Conservation (phyloP, 2,329 filamentous ascomycete genomes). For the Xylariaceae sp. region DNA sequence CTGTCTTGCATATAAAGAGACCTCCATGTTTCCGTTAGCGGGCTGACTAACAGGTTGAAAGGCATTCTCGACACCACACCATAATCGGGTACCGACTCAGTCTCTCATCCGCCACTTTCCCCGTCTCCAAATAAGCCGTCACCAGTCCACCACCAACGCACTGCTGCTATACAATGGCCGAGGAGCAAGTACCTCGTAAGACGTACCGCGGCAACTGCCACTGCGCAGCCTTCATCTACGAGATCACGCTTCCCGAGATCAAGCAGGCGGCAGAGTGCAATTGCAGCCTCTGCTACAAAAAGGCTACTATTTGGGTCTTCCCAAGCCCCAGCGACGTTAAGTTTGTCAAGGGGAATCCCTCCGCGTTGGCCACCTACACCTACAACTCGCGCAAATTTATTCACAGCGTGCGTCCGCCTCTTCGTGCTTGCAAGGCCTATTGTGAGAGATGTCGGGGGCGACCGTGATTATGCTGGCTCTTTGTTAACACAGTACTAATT, state of each 20-base stretch:
- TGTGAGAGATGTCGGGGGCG: not conserved
- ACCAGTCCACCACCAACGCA: not conserved
- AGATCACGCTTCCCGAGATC: conserved; percentile 52
- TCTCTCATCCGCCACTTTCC: not conserved
- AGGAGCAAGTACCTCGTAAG: conserved; percentile 25
- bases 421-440: not conserved
- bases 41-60: no score
- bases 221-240: conserved; percentile 52
- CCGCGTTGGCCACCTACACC: conserved; percentile 38
- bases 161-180: conserved; percentile 20
- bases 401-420: conserved; percentile 39
- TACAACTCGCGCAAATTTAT: conserved; percentile 33
- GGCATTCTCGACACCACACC: no score
- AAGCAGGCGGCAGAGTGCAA: conserved; percentile 55
- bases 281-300: conserved; percentile 61
- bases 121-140: not conserved
- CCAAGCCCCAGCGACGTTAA: conserved; percentile 34
- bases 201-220: conserved; percentile 57
- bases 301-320: conserved; percentile 40
- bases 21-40: no score
- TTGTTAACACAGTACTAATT: not conserved
- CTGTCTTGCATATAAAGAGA: no score
- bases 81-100: no score
- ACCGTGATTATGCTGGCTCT: no score
- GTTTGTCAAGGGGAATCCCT: conserved; percentile 45